Evolutionary conservation across 495 filamentous ascomycete species (phyloP).

Genomic region (Cercophora scortea): DNA sequence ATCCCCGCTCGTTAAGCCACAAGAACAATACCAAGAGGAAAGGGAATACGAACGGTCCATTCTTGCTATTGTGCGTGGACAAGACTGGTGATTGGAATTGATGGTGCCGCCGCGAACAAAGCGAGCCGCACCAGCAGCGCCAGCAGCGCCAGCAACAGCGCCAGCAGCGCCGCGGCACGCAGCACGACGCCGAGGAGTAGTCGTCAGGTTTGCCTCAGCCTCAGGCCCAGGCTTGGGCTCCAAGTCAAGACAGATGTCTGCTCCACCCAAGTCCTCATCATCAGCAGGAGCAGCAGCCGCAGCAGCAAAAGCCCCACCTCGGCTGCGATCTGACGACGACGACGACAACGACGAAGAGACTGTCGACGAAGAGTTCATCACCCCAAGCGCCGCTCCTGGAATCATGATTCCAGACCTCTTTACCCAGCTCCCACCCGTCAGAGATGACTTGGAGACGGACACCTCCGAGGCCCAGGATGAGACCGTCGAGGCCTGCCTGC

Average conservation of each 20-base stretch:
- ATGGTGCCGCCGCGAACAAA: conserved; percentile 10
- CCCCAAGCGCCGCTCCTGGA: background rate
- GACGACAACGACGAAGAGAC: conserved; percentile 5
- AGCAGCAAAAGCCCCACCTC: background rate
- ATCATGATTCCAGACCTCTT: conserved; percentile 56
- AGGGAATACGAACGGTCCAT: no score
- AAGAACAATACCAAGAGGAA: background rate
- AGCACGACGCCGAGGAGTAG: background rate
- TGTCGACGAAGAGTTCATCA: conserved; percentile 15
- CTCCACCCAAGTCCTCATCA: background rate
- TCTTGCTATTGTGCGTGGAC: no score
- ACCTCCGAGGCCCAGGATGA: conserved; percentile 60
- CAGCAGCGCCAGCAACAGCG: no score
- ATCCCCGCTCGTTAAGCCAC: no score
- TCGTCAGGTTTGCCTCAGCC: no score
- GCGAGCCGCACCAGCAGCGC: background rate
- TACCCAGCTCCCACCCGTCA: conserved; percentile 52
- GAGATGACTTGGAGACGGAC: conserved; percentile 59
- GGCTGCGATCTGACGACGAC: background rate
- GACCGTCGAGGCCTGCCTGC: conserved; percentile 60
- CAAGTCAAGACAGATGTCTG: background rate
- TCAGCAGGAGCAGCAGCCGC: background rate
- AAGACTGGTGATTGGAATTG: background rate
- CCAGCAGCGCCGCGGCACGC: no score
- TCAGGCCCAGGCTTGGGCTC: no score